Evolutionary conservation across 441 rosid species (phyloP).

Genomic region (Hura crepitans): DNA sequence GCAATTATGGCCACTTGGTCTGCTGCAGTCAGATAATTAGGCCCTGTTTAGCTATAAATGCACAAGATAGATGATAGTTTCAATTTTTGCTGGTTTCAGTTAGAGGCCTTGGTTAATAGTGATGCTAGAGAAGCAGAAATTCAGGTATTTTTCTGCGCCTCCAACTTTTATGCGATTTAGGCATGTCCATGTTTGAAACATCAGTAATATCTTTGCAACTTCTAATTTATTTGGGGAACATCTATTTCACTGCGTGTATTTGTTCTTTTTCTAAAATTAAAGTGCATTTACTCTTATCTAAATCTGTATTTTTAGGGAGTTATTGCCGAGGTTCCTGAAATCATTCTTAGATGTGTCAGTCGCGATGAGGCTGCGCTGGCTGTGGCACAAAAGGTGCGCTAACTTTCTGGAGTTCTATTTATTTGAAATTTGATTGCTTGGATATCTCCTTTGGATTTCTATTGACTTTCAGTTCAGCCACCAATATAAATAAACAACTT

Average conservation of each 20-base stretch:
- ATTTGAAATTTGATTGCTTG: constrained; percentile 7
- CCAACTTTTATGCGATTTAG: constrained; percentile 10
- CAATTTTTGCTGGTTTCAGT: constrained; percentile 47
- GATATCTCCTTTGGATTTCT: constrained; percentile 3
- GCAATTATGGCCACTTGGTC: not conserved
- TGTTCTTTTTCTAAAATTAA: not conserved
- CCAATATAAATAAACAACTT: not conserved
- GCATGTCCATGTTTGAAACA: not conserved
- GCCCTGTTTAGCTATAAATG: not conserved
- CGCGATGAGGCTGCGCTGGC: constrained; percentile 98
- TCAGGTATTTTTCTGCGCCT: constrained; percentile 53
- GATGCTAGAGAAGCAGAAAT: constrained; percentile 77
- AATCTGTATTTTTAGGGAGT: constrained; percentile 48
- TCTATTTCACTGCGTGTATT: not conserved
- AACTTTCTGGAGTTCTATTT: not conserved
- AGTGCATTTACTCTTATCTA: not conserved
- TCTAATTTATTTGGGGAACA: not conserved
- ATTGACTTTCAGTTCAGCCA: constrained; percentile 3
- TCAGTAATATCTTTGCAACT: not conserved
- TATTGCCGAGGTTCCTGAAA: constrained; percentile 90
- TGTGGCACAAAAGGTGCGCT: constrained; percentile 81
- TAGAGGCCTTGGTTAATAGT: constrained; percentile 68
- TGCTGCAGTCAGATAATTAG: too few relatives aligned
- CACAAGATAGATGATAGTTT: constrained; percentile 6
- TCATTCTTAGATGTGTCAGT: constrained; percentile 86